Conservation (phyloP, 176 grass and related monocot genomes). For the Saccharum officinarum region DNA sequence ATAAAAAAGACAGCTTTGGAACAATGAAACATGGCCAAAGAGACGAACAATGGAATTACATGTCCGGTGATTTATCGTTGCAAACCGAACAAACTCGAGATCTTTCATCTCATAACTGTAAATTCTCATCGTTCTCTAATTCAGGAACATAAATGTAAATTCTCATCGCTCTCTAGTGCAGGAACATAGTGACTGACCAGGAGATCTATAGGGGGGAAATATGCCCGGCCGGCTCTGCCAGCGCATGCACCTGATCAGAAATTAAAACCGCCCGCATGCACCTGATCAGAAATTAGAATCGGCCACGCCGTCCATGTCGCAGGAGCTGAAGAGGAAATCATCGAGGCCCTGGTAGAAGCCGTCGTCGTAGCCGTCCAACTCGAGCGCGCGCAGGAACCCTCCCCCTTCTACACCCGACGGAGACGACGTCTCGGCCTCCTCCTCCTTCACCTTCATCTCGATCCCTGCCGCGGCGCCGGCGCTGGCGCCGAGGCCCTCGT, state of each 20-base stretch:
- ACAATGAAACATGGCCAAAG: neutral
- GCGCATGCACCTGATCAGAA: conserved; percentile 11
- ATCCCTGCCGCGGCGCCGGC: neutral
- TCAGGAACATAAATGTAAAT: neutral
- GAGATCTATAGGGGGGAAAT: neutral
- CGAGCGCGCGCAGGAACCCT: conserved; percentile 4
- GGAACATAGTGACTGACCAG: neutral
- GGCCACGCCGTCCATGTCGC: neutral
- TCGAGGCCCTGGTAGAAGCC: conserved; percentile 33
- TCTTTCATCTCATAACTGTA: neutral
- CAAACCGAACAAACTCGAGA: neutral
- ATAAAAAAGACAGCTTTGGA: neutral
- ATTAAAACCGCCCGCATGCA: neutral
- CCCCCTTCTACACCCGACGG: conserved; percentile 10
- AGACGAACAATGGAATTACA: neutral
- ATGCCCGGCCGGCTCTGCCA: neutral
- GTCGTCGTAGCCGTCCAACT: conserved; percentile 4
- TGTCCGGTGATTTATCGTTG: neutral
- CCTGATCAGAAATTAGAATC: neutral
- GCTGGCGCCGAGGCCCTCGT: neutral
- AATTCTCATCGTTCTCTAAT: neutral
- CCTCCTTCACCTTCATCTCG: conserved; percentile 24
- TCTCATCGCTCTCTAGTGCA: neutral
- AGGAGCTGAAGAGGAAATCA: conserved; percentile 26
- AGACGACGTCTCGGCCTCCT: neutral